phyloP scores from a whole-genome alignment of 192 early-diverging fungal genomes.

The Backusella tuberculispora region DNA sequence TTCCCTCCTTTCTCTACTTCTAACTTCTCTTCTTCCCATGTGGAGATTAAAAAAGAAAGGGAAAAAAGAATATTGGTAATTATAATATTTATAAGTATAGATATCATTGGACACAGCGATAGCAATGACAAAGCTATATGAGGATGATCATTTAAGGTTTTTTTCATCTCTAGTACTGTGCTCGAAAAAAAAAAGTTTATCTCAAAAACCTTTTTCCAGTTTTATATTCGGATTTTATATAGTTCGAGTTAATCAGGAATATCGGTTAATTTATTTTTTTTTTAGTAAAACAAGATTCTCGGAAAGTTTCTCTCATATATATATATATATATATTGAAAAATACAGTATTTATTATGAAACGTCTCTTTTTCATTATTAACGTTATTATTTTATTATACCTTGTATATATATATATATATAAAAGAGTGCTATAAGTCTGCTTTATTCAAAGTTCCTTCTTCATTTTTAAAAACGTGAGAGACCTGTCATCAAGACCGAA shows the following conservation, averaged over 20 bases:
- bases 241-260: neutral
- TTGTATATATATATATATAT: neutral
- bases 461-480: neutral
- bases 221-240: neutral
- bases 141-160: too few relatives aligned
- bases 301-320: too few relatives aligned
- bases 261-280: neutral
- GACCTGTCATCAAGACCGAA: constrained; percentile 11
- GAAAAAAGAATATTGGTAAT: neutral
- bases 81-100: neutral
- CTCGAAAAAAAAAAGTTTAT: neutral
- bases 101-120: neutral
- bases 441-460: neutral
- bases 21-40: neutral
- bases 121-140: neutral
- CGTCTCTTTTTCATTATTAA: too few relatives aligned
- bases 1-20: neutral
- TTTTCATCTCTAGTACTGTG: too few relatives aligned
- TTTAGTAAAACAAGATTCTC: too few relatives aligned
- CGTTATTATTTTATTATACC: too few relatives aligned
- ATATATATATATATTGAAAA: too few relatives aligned
- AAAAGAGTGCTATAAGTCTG: neutral
- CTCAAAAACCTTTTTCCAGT: neutral
- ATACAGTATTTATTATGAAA: too few relatives aligned
- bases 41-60: neutral